Base-by-base conservation (phyloP, 805 yeast species). In the Yamadazyma sp. region DNA sequence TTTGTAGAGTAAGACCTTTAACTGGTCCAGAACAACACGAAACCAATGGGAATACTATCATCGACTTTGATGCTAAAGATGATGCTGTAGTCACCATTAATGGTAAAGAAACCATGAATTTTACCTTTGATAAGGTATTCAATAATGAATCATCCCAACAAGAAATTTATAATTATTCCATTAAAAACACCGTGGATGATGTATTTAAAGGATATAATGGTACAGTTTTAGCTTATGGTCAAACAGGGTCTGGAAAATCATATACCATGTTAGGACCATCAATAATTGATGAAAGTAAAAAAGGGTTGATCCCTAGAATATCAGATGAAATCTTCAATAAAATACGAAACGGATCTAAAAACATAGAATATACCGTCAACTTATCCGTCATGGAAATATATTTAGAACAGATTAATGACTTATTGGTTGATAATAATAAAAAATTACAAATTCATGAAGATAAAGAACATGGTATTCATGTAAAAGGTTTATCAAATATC, bases 381-480 rank as follows among this genome's bases (percentile, higher is more conserved):
- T 81, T 85, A 1, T 78, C 86, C 10, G 81, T 78, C 44, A 70
- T 86, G 79, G 96, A 89, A 50, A 78, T 89, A 9, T 83, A 85
- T 56, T 75, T 83, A 70, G 96, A 89, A 44, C 75, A 73, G 28
- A 73, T 88, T 26, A 65, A 73, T 42, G 97, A 89, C 55, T 63
- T 88, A 36, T 62, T 89, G 22, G 68, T 65, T n/a, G 65, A 69
- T 1, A 43, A 48, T 2, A 54, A n/a, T 42, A 48, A 27, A 43
- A 54, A 29, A 47, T 64, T 74, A 43, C 51, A 74, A 13, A 76
- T 84, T 20, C 84, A 76, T 39, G 89, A 82, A 48, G 82, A 81
- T 53, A 72, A 75, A 36, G 47, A 41, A 12, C 70, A 78, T 34
- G 91, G 91, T 0, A 73, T 84, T 2, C 74, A 79, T 49, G 89